phyloP scores from a whole-genome alignment of 768 basidiomycete species.

The Cystobasidiopsis lactophilus region DNA sequence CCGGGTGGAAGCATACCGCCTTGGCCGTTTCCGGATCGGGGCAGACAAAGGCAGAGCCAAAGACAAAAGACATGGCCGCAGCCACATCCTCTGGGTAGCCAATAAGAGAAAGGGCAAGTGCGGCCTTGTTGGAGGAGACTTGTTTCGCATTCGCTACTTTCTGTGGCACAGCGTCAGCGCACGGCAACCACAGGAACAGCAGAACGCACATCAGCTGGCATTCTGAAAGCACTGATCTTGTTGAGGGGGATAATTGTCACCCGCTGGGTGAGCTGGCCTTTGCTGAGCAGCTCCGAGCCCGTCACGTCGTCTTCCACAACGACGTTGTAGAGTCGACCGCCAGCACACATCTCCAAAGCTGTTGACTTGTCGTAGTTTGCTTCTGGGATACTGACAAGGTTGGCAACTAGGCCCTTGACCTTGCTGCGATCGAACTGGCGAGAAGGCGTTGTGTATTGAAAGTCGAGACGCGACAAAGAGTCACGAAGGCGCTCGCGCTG shows the following conservation, averaged over 20 bases:
- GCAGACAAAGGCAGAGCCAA: conserved; percentile 79
- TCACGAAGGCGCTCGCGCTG: conserved; percentile 33
- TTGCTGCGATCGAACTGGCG: conserved; percentile 59
- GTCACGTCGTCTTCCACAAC: conserved; percentile 78
- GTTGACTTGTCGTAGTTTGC: conserved; percentile 57
- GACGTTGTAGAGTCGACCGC: conserved; percentile 65
- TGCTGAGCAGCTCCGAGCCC: conserved; percentile 60
- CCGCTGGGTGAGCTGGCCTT: conserved; percentile 55
- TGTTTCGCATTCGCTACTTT: conserved; percentile 51
- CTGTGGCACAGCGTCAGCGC: conserved; percentile 27
- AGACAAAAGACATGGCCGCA: conserved; percentile 79
- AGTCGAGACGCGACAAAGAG: conserved; percentile 34
- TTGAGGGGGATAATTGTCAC: conserved; percentile 85
- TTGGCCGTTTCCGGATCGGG: conserved; percentile 71
- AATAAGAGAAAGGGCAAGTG: conserved; percentile 69
- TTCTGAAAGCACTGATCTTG: conserved; percentile 51
- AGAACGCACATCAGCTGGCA: conserved; percentile 32
- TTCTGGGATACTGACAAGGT: conserved; percentile 52
- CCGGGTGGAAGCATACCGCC: conserved; percentile 53
- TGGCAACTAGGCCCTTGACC: conserved; percentile 79
- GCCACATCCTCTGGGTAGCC: conserved; percentile 58
- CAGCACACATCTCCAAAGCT: conserved; percentile 80
- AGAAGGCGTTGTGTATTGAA: conserved; percentile 55
- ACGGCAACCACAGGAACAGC: background rate
- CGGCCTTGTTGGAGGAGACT: conserved; percentile 57